Evolutionary conservation across 352 stramenopile species (phyloP).

Genomic region (Pythium brassicae): DNA sequence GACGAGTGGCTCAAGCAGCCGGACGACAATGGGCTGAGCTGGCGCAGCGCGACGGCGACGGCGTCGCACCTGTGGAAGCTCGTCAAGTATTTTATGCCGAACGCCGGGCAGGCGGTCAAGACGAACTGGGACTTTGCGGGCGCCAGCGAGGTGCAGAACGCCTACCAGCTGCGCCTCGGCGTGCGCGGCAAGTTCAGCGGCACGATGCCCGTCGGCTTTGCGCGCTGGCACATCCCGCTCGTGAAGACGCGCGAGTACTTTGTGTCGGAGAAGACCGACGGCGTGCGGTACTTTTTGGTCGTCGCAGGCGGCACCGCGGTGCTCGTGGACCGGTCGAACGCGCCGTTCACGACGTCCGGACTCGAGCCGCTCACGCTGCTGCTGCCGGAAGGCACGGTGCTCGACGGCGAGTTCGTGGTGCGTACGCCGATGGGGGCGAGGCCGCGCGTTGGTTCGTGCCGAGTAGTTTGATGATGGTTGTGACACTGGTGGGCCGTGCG

Average conservation of each 20-base stretch:
- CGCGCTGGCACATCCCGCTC: conserved; percentile 84
- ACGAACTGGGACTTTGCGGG: conserved; percentile 67
- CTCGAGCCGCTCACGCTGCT: conserved; percentile 76
- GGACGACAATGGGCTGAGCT: conserved; percentile 69
- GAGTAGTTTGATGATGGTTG: no score
- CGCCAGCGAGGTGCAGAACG: conserved; percentile 73
- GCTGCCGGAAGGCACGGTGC: conserved; percentile 81
- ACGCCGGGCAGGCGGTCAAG: conserved; percentile 77
- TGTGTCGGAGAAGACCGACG: conserved; percentile 90
- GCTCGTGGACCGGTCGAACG: conserved; percentile 77
- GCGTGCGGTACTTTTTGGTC: conserved; percentile 89
- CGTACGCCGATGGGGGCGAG: no score
- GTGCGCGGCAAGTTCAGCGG: conserved; percentile 82
- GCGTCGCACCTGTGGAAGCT: conserved; percentile 73
- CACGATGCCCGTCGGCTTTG: conserved; percentile 90
- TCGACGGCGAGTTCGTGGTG: conserved; percentile 88
- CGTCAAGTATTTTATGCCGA: conserved; percentile 83
- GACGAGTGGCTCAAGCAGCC: conserved; percentile 75
- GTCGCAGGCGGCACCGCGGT: conserved; percentile 61
- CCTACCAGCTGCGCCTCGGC: conserved; percentile 68
- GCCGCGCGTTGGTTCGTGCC: no score
- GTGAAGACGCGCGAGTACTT: conserved; percentile 84
- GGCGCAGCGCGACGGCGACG: conserved; percentile 62
- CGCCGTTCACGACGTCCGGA: conserved; percentile 71
- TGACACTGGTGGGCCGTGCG: background rate